Evolutionary conservation across 106 monocot species (phyloP).

Genomic region (Dendrobium officinale): DNA sequence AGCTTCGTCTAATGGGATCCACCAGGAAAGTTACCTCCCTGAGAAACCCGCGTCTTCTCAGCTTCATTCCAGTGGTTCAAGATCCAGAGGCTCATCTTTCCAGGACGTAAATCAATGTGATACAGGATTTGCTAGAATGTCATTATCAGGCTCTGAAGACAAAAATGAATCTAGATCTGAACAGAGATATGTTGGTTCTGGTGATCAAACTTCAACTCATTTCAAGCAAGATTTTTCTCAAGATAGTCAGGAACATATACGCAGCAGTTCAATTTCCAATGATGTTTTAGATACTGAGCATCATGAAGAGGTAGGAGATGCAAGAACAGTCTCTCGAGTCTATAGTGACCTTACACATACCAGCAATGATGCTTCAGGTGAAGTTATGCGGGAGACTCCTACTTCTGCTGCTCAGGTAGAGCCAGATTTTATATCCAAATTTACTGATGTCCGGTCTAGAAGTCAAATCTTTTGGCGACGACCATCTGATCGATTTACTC

Average conservation of each 20-base stretch:
- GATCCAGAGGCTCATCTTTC: conserved; percentile 9
- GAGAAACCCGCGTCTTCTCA: conserved; percentile 26
- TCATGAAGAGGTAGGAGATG: conserved; percentile 17
- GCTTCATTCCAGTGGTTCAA: conserved; percentile 4
- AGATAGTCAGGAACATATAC: conserved; percentile 26
- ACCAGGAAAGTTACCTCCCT: conserved; percentile 21
- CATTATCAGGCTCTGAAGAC: conserved; percentile 19
- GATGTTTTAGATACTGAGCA: conserved; percentile 22
- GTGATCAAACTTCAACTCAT: conserved; percentile 21
- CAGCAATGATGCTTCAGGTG: conserved; percentile 39
- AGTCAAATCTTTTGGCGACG: conserved; percentile 43
- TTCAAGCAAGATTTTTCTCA: conserved; percentile 13
- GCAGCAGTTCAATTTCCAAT: conserved; percentile 31
- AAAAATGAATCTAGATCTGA: conserved; percentile 20
- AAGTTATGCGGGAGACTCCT: conserved; percentile 26
- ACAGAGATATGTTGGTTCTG: conserved; percentile 17
- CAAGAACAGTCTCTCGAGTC: conserved; percentile 14
- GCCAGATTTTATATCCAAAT: conserved; percentile 23
- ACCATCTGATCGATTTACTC: conserved; percentile 45
- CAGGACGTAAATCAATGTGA: conserved; percentile 26
- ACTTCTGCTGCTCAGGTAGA: conserved; percentile 26
- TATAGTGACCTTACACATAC: conserved; percentile 28
- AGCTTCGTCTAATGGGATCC: conserved; percentile 26
- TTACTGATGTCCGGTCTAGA: conserved; percentile 39
- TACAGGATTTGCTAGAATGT: conserved; percentile 19